Base-by-base conservation (phyloP, 805 yeast species). In the Cyberlindnera bimundalis region DNA sequence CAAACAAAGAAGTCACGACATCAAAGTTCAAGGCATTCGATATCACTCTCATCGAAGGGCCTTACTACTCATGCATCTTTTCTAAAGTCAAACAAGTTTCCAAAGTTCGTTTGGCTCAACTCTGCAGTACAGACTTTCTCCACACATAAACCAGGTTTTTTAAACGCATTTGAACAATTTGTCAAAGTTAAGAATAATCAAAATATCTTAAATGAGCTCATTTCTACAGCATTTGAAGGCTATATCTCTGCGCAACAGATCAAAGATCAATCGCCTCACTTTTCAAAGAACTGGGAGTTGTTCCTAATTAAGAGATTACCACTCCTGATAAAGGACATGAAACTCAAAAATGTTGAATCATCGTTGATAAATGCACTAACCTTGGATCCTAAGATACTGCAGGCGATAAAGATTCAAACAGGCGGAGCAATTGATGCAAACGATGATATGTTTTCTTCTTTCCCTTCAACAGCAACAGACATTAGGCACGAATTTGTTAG, bases 401-500 rank as follows among this genome's bases (percentile, higher is more conserved):
- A 59, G 33, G 37, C 51, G 1, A 43, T 61, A 24, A 60, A 58
- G 39, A 33, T 42, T 0, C 40, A 35, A 7, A 42, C 45, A 3
- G 48, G 51, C 10, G 47, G 40, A 18, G 38, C 53, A 35, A 40
- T 53, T 3, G 35, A 41, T 15, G 29, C 27, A 12, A 39, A 32
- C 19, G 79, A 74, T 41, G 77, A 74, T 39, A 64, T 75, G 60
- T 75, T 76, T 46, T 66, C 74, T n/a, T 68, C 75, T 13, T 70
- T 68, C 44, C 72, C 78, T 2, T 59, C 74, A 2, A 65, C 72
- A 2, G 66, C 68, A 8, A 56, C 61, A 11, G 80, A 74, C 51
- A 62, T 74, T 4, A 64, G 81, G 29, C 76, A 71, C 46, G 80
- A 73, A 25, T 72, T 76, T 37, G 52, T 76, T n/a, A 67, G 65